Evolutionary conservation across 495 filamentous ascomycete species (phyloP).

Genomic region (Talaromyces ruber): DNA sequence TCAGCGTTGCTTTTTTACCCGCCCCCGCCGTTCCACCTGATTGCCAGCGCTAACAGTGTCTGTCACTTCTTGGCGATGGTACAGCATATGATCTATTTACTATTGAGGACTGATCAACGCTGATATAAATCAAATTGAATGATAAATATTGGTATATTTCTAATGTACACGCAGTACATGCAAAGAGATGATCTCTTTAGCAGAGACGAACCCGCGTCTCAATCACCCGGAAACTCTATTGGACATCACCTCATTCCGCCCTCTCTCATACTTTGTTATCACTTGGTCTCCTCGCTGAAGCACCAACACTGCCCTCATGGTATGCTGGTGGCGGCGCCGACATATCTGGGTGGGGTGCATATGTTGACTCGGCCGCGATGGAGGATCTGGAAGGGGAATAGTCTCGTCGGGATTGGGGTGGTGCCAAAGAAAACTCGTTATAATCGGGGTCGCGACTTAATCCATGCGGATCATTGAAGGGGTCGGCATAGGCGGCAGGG

Average conservation of each 20-base stretch:
- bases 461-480: background rate
- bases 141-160: background rate
- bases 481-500: background rate
- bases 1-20: background rate
- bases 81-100: background rate
- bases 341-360: background rate
- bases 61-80: background rate
- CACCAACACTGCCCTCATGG: background rate
- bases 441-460: slow-evolving; percentile 4
- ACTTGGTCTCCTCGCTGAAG: background rate
- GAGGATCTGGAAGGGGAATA: background rate
- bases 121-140: background rate
- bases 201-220: background rate
- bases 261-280: background rate
- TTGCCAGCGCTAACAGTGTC: background rate
- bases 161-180: background rate
- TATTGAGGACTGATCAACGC: background rate
- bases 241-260: background rate
- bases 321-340: slow-evolving; percentile 1
- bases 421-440: slow-evolving; percentile 6
- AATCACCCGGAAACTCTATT: background rate
- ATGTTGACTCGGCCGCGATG: background rate
- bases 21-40: background rate
- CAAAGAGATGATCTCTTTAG: background rate
- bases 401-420: background rate